A percentile compares a stretch with the other conserved stretches of the same genome.
Evolutionary conservation across 2,329 filamentous ascomycete species (phyloP).

Genomic region (Cladosporium velox): DNA sequence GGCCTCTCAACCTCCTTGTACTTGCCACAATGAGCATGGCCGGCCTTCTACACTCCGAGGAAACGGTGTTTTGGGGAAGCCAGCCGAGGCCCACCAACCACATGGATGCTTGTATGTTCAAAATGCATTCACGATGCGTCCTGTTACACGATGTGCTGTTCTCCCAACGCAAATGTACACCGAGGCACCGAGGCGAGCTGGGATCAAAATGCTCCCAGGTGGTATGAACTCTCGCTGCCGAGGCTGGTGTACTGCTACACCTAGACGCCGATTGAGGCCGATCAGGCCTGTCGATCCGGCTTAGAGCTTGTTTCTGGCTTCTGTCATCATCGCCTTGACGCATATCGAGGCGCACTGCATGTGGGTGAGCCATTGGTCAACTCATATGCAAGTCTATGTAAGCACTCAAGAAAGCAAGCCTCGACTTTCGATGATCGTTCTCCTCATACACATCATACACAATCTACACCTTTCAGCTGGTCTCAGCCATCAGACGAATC

Average conservation of each 20-base stretch:
- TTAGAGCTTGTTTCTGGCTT: not conserved
- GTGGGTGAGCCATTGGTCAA: not conserved
- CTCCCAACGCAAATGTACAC: not conserved
- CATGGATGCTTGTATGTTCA: not conserved
- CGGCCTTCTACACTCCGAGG: not conserved
- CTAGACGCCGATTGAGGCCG: not conserved
- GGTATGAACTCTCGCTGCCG: not conserved
- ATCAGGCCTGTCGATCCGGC: not conserved
- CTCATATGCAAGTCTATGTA: not conserved
- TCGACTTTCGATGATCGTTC: not conserved
- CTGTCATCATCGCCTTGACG: not conserved
- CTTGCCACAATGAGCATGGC: not conserved
- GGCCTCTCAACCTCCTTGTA: not conserved
- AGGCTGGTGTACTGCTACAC: not conserved
- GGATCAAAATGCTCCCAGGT: not conserved
- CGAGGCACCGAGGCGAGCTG: not conserved
- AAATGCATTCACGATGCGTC: not conserved
- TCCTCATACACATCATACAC: not conserved
- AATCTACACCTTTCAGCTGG: not conserved
- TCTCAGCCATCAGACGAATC: not conserved
- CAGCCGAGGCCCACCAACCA: not conserved
- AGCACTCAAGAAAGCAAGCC: not conserved
- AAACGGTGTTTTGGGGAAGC: not conserved
- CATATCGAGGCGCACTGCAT: not conserved
- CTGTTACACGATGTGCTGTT: not conserved